A percentile compares a stretch with the other conserved stretches of the same genome.
Conservation (phyloP, 306 rosid species). For the Cucumis melo region DNA sequence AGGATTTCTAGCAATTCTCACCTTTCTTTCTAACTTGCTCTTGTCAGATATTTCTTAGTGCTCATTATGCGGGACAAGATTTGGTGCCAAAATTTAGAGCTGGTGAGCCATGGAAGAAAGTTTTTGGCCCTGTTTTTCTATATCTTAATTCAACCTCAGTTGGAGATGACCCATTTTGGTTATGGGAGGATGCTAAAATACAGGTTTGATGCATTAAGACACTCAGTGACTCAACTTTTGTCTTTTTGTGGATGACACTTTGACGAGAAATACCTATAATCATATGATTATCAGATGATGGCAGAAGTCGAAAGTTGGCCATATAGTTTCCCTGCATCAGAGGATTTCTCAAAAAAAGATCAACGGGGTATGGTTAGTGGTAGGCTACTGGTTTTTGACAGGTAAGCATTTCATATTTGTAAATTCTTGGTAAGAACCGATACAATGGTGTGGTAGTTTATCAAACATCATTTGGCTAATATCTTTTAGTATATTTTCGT, state of each 20-base stretch:
- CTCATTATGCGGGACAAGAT: constrained; percentile 43
- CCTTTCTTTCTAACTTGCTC: constrained; percentile 7
- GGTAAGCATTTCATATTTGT: constrained; percentile 20
- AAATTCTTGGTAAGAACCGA: neutral
- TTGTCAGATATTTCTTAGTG: constrained; percentile 42
- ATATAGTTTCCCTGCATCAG: constrained; percentile 38
- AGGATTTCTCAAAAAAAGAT: constrained; percentile 24
- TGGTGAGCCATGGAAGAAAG: constrained; percentile 45
- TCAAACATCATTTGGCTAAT: neutral
- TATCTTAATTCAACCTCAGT: constrained; percentile 21
- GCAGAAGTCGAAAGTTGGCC: constrained; percentile 40
- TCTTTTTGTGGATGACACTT: constrained; percentile 6
- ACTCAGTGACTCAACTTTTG: neutral
- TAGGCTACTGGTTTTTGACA: constrained; percentile 42
- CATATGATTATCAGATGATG: constrained; percentile 36
- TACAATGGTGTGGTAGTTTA: neutral
- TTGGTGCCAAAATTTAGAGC: constrained; percentile 28
- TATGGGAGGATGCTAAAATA: constrained; percentile 43
- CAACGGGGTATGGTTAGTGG: constrained; percentile 31
- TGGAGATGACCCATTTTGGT: constrained; percentile 29
- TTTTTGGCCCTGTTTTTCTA: constrained; percentile 40
- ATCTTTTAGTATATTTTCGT: neutral
- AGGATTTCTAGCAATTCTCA: neutral
- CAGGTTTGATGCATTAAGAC: constrained; percentile 14
- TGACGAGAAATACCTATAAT: constrained; percentile 16